Evolutionary conservation across 257 asterid genomes (phyloP).

Genomic region (Lycium ferocissimum): DNA sequence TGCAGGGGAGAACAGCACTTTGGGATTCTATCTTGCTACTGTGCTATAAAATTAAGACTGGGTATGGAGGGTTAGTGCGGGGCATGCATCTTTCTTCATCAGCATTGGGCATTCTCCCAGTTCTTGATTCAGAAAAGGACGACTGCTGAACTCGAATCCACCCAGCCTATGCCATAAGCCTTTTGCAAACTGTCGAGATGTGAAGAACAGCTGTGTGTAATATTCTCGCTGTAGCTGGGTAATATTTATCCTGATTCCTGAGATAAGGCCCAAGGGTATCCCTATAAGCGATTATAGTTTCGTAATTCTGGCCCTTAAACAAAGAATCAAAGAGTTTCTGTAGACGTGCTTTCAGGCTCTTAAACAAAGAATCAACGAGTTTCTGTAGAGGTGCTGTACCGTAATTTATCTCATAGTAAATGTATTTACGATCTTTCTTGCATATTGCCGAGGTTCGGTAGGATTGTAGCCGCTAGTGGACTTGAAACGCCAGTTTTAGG

Average conservation of each 20-base stretch:
- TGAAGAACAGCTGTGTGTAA: neutral
- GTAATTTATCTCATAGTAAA: neutral
- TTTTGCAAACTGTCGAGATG: neutral
- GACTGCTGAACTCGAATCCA: slow-evolving; percentile 43
- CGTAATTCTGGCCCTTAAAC: neutral
- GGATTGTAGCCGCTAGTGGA: neutral
- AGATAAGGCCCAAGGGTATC: neutral
- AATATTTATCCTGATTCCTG: neutral
- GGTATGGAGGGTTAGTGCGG: slow-evolving; percentile 81
- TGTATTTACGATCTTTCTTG: neutral
- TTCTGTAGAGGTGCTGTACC: too few relatives aligned
- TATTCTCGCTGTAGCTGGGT: neutral
- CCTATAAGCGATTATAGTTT: neutral
- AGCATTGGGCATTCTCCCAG: slow-evolving; percentile 78
- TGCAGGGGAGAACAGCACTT: slow-evolving; percentile 94
- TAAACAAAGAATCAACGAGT: neutral
- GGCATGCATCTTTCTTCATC: slow-evolving; percentile 95
- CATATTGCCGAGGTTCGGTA: neutral
- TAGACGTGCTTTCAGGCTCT: neutral
- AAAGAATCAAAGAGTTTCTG: neutral
- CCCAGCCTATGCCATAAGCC: neutral
- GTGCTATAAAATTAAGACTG: slow-evolving; percentile 68
- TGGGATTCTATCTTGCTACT: slow-evolving; percentile 91
- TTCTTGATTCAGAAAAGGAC: slow-evolving; percentile 67
- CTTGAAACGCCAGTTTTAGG: neutral